Evolutionary conservation across 2,329 filamentous ascomycete genomes (phyloP).

Genomic region (Ophiostoma fasciatum): DNA sequence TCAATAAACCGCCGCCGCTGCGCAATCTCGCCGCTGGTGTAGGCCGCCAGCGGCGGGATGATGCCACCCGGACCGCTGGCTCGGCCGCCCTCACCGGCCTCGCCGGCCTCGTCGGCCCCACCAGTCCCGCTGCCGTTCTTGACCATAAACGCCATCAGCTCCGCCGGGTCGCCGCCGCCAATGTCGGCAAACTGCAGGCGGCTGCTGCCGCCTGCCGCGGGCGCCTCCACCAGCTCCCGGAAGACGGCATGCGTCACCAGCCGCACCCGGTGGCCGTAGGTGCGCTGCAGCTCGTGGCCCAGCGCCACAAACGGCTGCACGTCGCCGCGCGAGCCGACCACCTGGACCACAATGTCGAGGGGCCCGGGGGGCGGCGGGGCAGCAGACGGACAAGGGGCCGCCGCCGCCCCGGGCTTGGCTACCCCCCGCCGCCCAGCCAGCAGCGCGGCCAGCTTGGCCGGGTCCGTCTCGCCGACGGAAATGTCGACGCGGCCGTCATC

Average conservation of each 20-base stretch:
- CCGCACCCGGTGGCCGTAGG: slow-evolving; percentile 56
- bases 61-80: slow-evolving; percentile 34
- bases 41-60: slow-evolving; percentile 66
- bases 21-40: slow-evolving; percentile 63
- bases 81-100: slow-evolving; percentile 24
- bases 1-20: slow-evolving; percentile 61
- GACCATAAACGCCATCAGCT: slow-evolving; percentile 82
- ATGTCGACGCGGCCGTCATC: slow-evolving; percentile 69
- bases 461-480: slow-evolving; percentile 58
- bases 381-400: too few relatives aligned
- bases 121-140: slow-evolving; percentile 45
- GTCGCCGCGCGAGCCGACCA: slow-evolving; percentile 60
- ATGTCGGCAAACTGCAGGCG: slow-evolving; percentile 59
- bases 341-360: slow-evolving; percentile 59
- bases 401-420: too few relatives aligned
- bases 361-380: slow-evolving; percentile 33
- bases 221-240: slow-evolving; percentile 50
- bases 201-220: slow-evolving; percentile 21
- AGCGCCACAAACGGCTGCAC: slow-evolving; percentile 63
- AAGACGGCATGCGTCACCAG: slow-evolving; percentile 61
- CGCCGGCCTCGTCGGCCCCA: background rate
- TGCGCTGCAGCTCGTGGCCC: slow-evolving; percentile 47
- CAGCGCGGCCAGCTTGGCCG: slow-evolving; percentile 45
- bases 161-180: slow-evolving; percentile 53
- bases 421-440: slow-evolving; percentile 35